Conservation (phyloP, 148 eudicot genomes). For the Vaccinium myrtillus region DNA sequence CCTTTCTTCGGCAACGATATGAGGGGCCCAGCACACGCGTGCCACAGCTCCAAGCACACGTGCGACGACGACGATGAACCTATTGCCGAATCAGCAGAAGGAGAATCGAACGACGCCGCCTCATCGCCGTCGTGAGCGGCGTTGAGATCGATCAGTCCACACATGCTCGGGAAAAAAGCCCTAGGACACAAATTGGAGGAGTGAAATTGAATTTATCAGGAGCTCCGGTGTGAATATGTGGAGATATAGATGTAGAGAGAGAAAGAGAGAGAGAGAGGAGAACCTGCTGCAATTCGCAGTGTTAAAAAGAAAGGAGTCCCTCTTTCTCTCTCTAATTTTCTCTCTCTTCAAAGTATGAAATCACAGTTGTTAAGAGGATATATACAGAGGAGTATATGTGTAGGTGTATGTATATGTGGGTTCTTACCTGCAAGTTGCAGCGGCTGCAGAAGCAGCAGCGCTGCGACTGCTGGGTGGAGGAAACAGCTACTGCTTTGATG, state of each 20-base stretch:
- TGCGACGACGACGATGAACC: slow-evolving; percentile 24
- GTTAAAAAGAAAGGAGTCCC: not conserved
- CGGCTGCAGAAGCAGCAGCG: slow-evolving; percentile 39
- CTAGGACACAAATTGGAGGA: not conserved
- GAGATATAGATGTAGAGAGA: slow-evolving; percentile 13
- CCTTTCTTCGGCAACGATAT: slow-evolving; percentile 83
- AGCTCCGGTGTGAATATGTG: not conserved
- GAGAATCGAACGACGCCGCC: slow-evolving; percentile 26
- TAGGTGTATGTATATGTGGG: not conserved
- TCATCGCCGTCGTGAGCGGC: slow-evolving; percentile 55
- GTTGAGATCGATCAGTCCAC: slow-evolving; percentile 83
- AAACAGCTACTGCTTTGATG: slow-evolving; percentile 41
- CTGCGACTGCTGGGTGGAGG: slow-evolving; percentile 40
- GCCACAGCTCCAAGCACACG: slow-evolving; percentile 98
- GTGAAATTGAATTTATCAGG: not conserved
- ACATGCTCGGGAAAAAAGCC: slow-evolving; percentile 31
- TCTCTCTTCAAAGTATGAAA: too few species aligned
- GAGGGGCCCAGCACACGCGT: slow-evolving; percentile 93
- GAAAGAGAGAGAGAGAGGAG: not conserved
- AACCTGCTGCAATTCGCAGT: not conserved
- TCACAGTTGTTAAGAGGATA: not conserved
- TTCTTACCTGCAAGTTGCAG: slow-evolving; percentile 35
- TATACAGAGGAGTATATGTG: not conserved
- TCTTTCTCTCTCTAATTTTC: not conserved
- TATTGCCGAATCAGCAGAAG: slow-evolving; percentile 21